Base-by-base conservation (phyloP, 1,139 yeast genomes). In the Suhomyces wounanorum region DNA sequence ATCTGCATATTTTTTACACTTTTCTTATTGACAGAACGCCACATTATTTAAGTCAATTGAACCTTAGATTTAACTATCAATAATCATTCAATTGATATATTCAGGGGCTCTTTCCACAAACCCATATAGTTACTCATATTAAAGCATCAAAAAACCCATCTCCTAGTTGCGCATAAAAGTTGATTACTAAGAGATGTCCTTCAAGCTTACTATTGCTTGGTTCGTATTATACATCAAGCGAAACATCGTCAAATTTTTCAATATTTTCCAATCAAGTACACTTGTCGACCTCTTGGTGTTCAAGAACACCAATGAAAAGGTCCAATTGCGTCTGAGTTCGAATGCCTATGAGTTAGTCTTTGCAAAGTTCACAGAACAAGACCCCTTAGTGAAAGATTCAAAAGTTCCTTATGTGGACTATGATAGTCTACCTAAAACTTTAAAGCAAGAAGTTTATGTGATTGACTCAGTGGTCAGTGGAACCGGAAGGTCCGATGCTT, bases 401-500 rank as follows among this genome's bases (percentile, higher is more conserved):
- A 5, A 28, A 6, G 30, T 35, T 10, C 45, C 45, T 11, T 11
- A 26, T 9, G 31, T 48, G 10, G 17, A 39, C 30, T 43, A 25
- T 9, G 16, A 33, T 2, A 21, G 31, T 10, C 33, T 51, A 21
- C 49, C 53, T 10, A 17, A 23, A 10, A 37, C 33, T 18, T 33
- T 45, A 25, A 45, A 42, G 33, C 45, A 44, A 8, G 53, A 52
- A n/a, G 59, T 59, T 2, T 51, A 51, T 23, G 53, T 59, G 18
- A 60, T 85, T 11, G 90, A 86, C 59, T 85, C 91, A 0, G 61
- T 79, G 2, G 64, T 66, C 10, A 83, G 90, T 0, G 90, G 90
- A 0, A 69, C 69, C 0, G 86, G 85, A 1, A 70, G 87, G 51
- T 49, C 56, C 1, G 54, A 59, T 0, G 54, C 62, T 1, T 69